phyloP scores from a whole-genome alignment of 106 monocot genomes.

The Vanilla planifolia region DNA sequence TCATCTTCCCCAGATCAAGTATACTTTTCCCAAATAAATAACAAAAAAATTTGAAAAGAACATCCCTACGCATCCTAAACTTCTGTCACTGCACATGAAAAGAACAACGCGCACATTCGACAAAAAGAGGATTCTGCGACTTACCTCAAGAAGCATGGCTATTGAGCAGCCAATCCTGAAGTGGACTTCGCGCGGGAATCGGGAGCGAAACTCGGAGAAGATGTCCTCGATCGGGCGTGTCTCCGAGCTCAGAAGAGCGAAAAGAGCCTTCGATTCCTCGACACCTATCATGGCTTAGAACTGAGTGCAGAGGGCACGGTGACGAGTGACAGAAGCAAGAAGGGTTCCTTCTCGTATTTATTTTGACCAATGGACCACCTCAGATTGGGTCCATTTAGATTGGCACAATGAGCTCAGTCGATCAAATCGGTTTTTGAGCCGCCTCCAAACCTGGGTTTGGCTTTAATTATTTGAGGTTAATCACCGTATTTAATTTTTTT shows the following conservation, averaged over 20 bases:
- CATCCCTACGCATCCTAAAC: no score
- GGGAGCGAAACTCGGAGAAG: conserved; percentile 35
- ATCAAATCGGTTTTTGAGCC: no score
- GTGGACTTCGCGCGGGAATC: conserved; percentile 30
- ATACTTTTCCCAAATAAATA: no score
- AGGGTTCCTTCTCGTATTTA: no score
- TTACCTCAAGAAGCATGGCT: conserved; percentile 35
- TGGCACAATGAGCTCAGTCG: no score
- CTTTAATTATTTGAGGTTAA: no score
- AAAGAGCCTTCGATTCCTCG: conserved; percentile 28
- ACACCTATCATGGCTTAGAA: conserved; percentile 26
- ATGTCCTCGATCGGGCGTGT: conserved; percentile 36
- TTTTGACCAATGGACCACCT: no score
- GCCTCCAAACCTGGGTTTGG: no score
- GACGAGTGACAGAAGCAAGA: no score
- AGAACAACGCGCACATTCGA: background rate
- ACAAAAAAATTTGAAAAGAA: background rate
- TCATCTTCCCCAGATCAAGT: background rate
- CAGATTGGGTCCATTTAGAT: no score
- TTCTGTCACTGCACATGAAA: background rate
- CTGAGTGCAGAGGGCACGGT: background rate
- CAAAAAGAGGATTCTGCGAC: background rate
- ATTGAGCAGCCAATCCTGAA: conserved; percentile 38
- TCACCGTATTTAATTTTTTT: no score
- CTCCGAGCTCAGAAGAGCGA: conserved; percentile 23